phyloP scores from a whole-genome alignment of 2,329 filamentous ascomycete species.

The Exophiala alcalophila region DNA sequence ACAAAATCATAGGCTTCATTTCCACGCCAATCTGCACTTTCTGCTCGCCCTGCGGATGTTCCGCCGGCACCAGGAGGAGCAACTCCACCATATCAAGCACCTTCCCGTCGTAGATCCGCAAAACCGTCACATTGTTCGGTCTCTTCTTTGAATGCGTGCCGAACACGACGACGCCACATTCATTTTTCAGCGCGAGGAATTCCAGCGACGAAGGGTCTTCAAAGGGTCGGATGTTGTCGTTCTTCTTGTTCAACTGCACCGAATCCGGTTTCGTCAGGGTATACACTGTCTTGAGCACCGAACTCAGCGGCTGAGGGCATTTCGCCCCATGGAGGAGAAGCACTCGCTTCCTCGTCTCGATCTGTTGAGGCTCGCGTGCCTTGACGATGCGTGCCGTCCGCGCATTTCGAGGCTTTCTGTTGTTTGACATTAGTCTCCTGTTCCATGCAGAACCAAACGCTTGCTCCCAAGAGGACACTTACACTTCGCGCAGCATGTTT shows the following conservation, averaged over 20 bases:
- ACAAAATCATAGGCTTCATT: slow-evolving; percentile 85
- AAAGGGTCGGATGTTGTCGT: slow-evolving; percentile 83
- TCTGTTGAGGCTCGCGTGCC: slow-evolving; percentile 81
- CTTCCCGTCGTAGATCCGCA: slow-evolving; percentile 80
- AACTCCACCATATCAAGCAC: slow-evolving; percentile 94
- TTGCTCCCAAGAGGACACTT: too few species aligned
- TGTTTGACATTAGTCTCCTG: background rate
- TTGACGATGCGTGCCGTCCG: slow-evolving; percentile 94
- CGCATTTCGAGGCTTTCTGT: slow-evolving; percentile 66
- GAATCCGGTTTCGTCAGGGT: slow-evolving; percentile 79
- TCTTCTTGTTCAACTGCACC: slow-evolving; percentile 96
- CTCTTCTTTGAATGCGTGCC: slow-evolving; percentile 88
- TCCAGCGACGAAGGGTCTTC: slow-evolving; percentile 83
- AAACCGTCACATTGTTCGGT: slow-evolving; percentile 82
- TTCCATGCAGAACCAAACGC: too few species aligned
- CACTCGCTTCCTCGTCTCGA: slow-evolving; percentile 86
- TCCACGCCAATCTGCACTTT: slow-evolving; percentile 69
- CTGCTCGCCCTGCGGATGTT: slow-evolving; percentile 56
- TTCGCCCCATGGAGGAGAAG: slow-evolving; percentile 86
- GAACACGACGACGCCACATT: slow-evolving; percentile 80
- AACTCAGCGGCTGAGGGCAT: slow-evolving; percentile 77
- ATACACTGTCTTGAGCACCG: slow-evolving; percentile 80
- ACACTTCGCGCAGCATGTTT: slow-evolving; percentile 47
- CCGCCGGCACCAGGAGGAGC: slow-evolving; percentile 69
- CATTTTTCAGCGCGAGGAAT: slow-evolving; percentile 97